Base-by-base conservation (phyloP, 2,329 filamentous ascomycete species). In the Cordyceps fumosorosea region DNA sequence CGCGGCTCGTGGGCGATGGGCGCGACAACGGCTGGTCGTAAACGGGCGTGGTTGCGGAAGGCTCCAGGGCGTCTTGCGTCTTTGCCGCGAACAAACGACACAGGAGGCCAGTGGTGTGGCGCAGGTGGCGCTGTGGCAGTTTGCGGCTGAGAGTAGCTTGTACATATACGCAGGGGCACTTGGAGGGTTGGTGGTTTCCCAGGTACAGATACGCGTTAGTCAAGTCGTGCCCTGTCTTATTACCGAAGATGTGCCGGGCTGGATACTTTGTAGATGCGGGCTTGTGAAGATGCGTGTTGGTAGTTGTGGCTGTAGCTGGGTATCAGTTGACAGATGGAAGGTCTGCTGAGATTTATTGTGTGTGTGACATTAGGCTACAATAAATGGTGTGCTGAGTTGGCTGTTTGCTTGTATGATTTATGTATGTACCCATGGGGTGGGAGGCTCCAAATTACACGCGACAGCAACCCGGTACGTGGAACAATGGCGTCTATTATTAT, bases 41-140 rank as follows among this genome's bases (percentile, higher is more conserved):
- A 40, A 61, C 29, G 40, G 59, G 59, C 52, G 51, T 61, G 52
- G 51, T 61, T 61, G 42, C 32, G 48, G 47, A 55, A 50, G 59
- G 51, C 52, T 48, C 59, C 42, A 20, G 29, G 29, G 59, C 45
- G 42, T 7, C 29, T 51, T 24, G 59, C 42, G 32, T 56, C 59
- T 61, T 51, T 61, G 59, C 59, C 59, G 59, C 59, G 59, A 52
- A 60, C 57, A 60, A 60, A 61, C 59, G 59, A 56, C 34, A 47
- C 51, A 61, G 59, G 59, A 60, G 57, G 57, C 40, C 32, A 29
- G 59, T 10, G 48, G 12, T 51, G 48, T 51, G 24, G 54, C 40
- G 20, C 10, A 42, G 48, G 44, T 61, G 59, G 59, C 59, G 32
- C 24, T 53, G 48, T 51, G 37, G 14, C 10, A 29, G 37, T 12